Percentiles rank a stretch among this genome's conserved stretches.
These are phyloP conservation scores for Parachaetomium inaequale DNA, from an alignment of 495 filamentous ascomycete species.

Conservation along the genomic window DNA sequence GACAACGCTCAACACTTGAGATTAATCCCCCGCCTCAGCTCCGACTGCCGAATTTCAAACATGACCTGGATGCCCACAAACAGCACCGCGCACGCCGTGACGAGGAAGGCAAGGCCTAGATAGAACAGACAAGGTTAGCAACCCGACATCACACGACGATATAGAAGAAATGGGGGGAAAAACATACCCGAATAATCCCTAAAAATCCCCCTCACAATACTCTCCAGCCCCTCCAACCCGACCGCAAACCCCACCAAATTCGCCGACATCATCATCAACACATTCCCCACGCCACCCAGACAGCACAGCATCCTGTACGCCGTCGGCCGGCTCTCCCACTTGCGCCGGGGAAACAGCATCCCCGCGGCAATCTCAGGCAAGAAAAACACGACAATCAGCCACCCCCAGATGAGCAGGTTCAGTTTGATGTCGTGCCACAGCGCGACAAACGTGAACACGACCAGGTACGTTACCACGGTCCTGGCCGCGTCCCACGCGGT, in stretches of 20 bases:
- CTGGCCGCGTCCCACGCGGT: constrained; percentile 35
- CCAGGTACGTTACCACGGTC: constrained; percentile 64
- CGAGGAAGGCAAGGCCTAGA: constrained; percentile 67
- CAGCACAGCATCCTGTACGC: constrained; percentile 77
- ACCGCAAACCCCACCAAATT: constrained; percentile 95
- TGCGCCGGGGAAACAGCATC: constrained; percentile 63
- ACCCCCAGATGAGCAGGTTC: constrained; percentile 92
- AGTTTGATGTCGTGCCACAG: constrained; percentile 97
- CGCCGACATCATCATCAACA: constrained; percentile 93
- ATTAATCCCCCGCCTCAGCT: constrained; percentile 74
- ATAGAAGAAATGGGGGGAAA: neutral
- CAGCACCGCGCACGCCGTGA: constrained; percentile 61
- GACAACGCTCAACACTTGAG: constrained; percentile 70
- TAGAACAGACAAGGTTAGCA: constrained; percentile 16
- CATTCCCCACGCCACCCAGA: constrained; percentile 78
- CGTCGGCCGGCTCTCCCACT: constrained; percentile 64
- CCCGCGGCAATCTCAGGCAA: constrained; percentile 76
- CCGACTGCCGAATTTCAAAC: constrained; percentile 89
- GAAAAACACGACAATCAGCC: constrained; percentile 91
- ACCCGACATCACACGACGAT: neutral
- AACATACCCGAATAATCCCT: constrained; percentile 63
- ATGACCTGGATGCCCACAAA: constrained; percentile 91
- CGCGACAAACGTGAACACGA: constrained; percentile 96
- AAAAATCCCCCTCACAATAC: constrained; percentile 68
- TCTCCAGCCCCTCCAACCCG: constrained; percentile 80